phyloP scores from a whole-genome alignment of 108 stramenopile species.

The Bacterosira constricta region DNA sequence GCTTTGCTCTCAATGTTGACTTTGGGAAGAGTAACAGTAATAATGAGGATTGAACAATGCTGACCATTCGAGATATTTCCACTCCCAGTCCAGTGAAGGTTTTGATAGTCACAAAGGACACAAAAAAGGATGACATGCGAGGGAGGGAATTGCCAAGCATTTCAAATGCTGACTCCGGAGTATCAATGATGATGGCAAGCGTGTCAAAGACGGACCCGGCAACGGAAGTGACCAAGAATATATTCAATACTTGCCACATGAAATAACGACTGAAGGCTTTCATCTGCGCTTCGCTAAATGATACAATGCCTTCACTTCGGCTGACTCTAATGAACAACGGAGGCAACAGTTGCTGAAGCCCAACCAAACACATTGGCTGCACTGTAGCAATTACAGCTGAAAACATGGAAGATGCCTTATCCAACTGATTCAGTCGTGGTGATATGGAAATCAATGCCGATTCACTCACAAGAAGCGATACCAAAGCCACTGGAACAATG shows the following conservation, averaged over 20 bases:
- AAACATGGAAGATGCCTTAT: slow-evolving; percentile 80
- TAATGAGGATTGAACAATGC: slow-evolving; percentile 65
- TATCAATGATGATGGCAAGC: slow-evolving; percentile 80
- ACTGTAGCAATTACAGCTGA: slow-evolving; percentile 80
- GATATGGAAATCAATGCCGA: slow-evolving; percentile 78
- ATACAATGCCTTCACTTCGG: slow-evolving; percentile 72
- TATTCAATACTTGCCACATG: slow-evolving; percentile 87
- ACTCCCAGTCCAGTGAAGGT: slow-evolving; percentile 87
- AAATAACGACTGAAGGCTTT: slow-evolving; percentile 91
- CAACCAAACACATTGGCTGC: slow-evolving; percentile 86
- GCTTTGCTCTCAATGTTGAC: slow-evolving; percentile 72
- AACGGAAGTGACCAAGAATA: slow-evolving; percentile 92
- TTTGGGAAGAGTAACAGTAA: slow-evolving; percentile 74
- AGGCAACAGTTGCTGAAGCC: slow-evolving; percentile 82
- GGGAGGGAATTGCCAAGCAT: slow-evolving; percentile 90
- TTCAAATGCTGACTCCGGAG: slow-evolving; percentile 85
- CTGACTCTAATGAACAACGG: slow-evolving; percentile 83
- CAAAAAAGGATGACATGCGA: slow-evolving; percentile 87
- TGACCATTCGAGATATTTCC: slow-evolving; percentile 78
- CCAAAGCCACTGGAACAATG: slow-evolving; percentile 79
- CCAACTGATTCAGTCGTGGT: slow-evolving; percentile 76
- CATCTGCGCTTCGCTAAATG: slow-evolving; percentile 88
- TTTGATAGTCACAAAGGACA: slow-evolving; percentile 89
- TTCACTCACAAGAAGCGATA: slow-evolving; percentile 88
- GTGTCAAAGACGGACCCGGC: slow-evolving; percentile 91